phyloP scores from a whole-genome alignment of 495 filamentous ascomycete species.

The Bryoglossum gracile region DNA sequence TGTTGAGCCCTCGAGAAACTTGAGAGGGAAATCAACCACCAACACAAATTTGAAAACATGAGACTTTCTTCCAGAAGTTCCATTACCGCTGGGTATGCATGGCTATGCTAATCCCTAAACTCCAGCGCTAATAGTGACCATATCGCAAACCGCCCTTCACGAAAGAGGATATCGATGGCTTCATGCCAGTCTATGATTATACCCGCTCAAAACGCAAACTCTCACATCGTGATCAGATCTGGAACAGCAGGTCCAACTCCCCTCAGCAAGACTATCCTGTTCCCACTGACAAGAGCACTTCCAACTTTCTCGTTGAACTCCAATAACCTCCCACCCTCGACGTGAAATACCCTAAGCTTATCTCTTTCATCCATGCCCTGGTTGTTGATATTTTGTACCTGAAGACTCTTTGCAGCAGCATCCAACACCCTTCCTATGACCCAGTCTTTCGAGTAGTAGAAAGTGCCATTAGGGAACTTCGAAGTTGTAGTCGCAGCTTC shows the following conservation, averaged over 20 bases:
- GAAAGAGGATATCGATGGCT: too few species aligned
- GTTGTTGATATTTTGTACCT: conserved; percentile 86
- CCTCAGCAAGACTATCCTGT: conserved; percentile 82
- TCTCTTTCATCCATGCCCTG: conserved; percentile 68
- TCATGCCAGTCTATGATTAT: too few species aligned
- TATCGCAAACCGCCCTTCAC: too few species aligned
- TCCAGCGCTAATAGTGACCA: conserved; percentile 23
- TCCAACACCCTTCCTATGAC: conserved; percentile 83
- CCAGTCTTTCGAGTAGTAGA: conserved; percentile 82
- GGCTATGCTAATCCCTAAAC: conserved; percentile 6
- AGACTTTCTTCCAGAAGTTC: neutral
- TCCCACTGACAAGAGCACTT: conserved; percentile 60
- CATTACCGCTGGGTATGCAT: neutral
- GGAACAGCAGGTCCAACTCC: conserved; percentile 63
- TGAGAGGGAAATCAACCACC: too few species aligned
- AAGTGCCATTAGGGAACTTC: conserved; percentile 69
- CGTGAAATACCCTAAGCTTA: conserved; percentile 78
- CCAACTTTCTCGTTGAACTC: conserved; percentile 81
- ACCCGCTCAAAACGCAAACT: too few species aligned
- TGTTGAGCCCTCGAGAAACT: conserved; percentile 1
- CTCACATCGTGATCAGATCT: too few species aligned
- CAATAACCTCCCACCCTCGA: conserved; percentile 78
- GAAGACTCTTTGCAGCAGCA: conserved; percentile 71
- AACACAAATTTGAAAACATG: neutral
- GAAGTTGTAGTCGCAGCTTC: conserved; percentile 69